These are phyloP conservation scores for Narthecium ossifragum DNA, from an alignment of 106 monocot species.

Conservation along the genomic window DNA sequence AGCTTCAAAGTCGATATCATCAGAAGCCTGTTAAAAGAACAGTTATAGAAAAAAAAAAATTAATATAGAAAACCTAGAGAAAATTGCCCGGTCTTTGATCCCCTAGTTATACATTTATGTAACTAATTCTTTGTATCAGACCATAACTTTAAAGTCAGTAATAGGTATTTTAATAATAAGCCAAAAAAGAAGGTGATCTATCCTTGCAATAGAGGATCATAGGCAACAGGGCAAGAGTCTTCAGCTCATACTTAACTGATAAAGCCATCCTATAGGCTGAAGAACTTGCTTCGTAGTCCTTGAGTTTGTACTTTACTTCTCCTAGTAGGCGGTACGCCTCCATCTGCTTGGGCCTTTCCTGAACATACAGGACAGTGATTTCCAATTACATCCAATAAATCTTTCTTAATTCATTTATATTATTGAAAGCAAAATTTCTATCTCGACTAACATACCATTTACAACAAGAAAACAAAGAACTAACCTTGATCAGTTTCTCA, in stretches of 20 bases:
- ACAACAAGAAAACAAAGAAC: background rate
- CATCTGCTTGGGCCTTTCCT: constrained; percentile 62
- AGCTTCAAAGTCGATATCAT: constrained; percentile 59
- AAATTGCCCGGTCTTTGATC: background rate
- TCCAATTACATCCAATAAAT: background rate
- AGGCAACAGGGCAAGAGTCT: background rate
- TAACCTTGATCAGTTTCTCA: constrained; percentile 74
- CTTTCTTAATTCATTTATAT: background rate
- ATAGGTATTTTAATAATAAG: no score
- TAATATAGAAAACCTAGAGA: background rate
- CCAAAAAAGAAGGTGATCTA: no score
- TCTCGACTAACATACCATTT: background rate
- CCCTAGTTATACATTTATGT: no score
- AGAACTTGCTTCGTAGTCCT: constrained; percentile 87
- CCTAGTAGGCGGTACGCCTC: constrained; percentile 78
- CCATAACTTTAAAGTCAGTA: no score
- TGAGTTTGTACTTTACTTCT: constrained; percentile 78
- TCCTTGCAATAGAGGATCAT: no score
- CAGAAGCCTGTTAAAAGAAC: constrained; percentile 40
- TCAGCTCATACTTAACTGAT: constrained; percentile 52
- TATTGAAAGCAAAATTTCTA: background rate
- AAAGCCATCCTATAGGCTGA: constrained; percentile 60
- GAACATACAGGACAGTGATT: constrained; percentile 16
- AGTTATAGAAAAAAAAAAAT: constrained; percentile 2
- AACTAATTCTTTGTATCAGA: no score